Base-by-base conservation (phyloP, 2,329 filamentous ascomycete species). In the Microascus cirrosus region DNA sequence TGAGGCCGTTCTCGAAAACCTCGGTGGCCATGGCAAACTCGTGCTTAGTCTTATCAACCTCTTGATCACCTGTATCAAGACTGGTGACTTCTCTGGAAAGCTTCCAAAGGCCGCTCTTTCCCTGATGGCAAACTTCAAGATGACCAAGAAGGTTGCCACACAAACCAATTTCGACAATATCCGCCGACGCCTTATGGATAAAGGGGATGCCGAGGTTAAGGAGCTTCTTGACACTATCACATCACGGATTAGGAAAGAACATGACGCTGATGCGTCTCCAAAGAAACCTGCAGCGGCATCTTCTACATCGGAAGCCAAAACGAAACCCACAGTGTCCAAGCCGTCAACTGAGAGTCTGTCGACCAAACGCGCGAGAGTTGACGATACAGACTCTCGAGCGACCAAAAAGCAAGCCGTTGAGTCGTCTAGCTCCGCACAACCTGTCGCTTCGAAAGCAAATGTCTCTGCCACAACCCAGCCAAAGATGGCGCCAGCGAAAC, bases 101-200 rank as follows among this genome's bases (percentile, higher is more conserved):
- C 67, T 82, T 15, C 75, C 79, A n/a, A 80, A 80, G 62, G 75
- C 77, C 20, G 69, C 81, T n/a, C 72, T 85, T 20, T 73, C 80
- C 56, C 75, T 89, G 35, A 78, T 90, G 67, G 78, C 83, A 5
- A 72, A 78, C 58, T 83, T 84, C 59, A 83, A 79, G 39, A 85
- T 84, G 59, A 77, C 84, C 50, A 82, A 77, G 54, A 81, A 78
- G 62, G 82, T 83, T 39, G 71, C 84, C 50, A 80, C 84, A 62
- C 84, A 80, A 60, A 80, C 83, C 48, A 87, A 87, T 65, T 80
- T 90, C 58, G 79, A 82, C 59, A 83, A 80, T 58, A 79, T 88
- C 18, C 77, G 84, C 48, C 82, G 82, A 60, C 78, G 81, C 10
- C 82, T 87, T 65, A 78, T 77, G 60, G 85, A 82, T 65, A 84